These are phyloP conservation scores for Cornus controversa DNA, from an alignment of 148 eudicot genomes.

Conservation along the genomic window DNA sequence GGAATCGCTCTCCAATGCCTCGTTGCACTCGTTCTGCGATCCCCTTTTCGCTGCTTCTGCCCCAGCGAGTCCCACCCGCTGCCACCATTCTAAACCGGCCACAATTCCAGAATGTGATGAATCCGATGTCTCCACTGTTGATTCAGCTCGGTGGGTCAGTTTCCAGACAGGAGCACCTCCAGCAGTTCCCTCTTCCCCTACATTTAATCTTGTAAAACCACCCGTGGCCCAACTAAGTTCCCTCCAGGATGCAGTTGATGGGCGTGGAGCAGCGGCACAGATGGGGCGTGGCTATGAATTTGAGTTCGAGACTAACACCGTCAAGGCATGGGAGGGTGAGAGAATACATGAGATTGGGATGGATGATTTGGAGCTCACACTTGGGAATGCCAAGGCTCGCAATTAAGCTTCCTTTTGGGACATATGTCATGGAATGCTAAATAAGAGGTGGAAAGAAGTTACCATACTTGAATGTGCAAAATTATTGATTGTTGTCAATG, in stretches of 20 bases:
- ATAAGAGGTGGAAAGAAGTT: conserved; percentile 1
- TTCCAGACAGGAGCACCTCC: conserved; percentile 54
- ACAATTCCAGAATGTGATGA: conserved; percentile 96
- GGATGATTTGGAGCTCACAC: conserved; percentile 93
- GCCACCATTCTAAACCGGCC: conserved; percentile 48
- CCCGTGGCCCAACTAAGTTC: conserved; percentile 45
- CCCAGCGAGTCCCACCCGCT: conserved; percentile 80
- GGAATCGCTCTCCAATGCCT: conserved; percentile 50
- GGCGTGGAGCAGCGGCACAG: conserved; percentile 36
- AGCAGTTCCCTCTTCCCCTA: conserved; percentile 74
- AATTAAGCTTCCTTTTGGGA: conserved; percentile 24
- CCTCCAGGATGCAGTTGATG: conserved; percentile 35
- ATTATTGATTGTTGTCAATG: conserved; percentile 3
- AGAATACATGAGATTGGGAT: conserved; percentile 80
- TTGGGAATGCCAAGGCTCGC: conserved; percentile 67
- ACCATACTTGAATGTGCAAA: too few relatives aligned
- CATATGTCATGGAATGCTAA: neutral
- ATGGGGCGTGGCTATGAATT: conserved; percentile 71
- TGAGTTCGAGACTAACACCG: conserved; percentile 72
- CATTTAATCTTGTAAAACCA: conserved; percentile 83
- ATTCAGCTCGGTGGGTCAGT: conserved; percentile 79
- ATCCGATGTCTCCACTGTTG: conserved; percentile 74
- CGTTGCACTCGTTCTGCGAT: conserved; percentile 39
- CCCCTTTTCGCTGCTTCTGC: conserved; percentile 74
- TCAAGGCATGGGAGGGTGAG: conserved; percentile 98